Evolutionary conservation across 139 green algal genomes (phyloP), one percentile per base, ranked within the genome.

Genomic region (Auxenochlorella pyrenoidosa): DNA sequence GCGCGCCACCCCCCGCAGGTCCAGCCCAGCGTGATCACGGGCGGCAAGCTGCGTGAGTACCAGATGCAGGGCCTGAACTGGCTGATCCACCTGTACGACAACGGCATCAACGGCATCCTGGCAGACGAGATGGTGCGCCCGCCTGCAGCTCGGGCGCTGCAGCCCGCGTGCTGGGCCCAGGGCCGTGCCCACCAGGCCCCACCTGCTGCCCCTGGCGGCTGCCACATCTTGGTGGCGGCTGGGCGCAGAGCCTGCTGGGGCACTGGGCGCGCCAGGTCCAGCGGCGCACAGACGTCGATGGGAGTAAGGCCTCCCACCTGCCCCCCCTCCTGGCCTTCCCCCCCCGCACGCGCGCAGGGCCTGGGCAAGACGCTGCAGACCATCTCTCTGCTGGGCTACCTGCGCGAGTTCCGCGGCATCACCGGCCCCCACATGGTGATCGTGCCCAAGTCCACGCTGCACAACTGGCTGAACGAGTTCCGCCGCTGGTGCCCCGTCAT

Each of bases 381-480:
- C 30, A 99, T 99, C 90, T 98, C 95, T 3, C 91, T 99, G 87
- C 88, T 99, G 63, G 97, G 95, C 0, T 99, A 99, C 92, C 92
- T 99, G 87, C 90, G 95, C 66, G 98, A 99, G 94, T 99, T 96
- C 93, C 93, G 96, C 58, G 97, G 96, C 85, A 99, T 99, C 90
- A 95, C 90, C 18, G 98, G 98, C 22, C 98, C 98, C 8, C 97
- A 99, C 94, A 95, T 99, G 90, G 95, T 81, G 30, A 97, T 99
- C 83, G 96, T 98, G 86, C 98, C 98, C 82, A 99, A 99, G 93
- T 99, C 96, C 51, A 99, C 97, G 28, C 94, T 99, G 86, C 94
- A 96, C 91, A 99, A 99, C 94, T 99, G 98, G 98, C 96, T 99
- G 76, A 99, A 99, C 88, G 98, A 99, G 94, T 98, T 99, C 93